Conservation (phyloP, 2,329 filamentous ascomycete genomes). For the Aspergillus japonicus region DNA sequence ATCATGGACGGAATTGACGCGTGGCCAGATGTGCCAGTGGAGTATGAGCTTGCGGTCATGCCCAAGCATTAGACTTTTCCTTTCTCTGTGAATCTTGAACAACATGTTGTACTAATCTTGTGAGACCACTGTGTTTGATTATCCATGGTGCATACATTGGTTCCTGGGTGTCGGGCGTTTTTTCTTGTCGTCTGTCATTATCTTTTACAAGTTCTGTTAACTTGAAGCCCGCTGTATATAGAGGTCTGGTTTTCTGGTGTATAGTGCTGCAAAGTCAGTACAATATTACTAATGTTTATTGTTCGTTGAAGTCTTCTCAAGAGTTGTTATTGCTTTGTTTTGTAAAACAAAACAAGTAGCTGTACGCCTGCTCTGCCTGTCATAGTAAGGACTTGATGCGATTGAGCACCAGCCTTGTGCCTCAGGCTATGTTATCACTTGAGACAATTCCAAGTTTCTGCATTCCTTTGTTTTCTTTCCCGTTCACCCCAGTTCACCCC, state of each 20-base stretch:
- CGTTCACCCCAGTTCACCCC: too few relatives aligned
- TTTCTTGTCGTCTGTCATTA: not conserved
- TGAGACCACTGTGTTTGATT: not conserved
- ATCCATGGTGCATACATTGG: not conserved
- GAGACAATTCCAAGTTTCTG: too few relatives aligned
- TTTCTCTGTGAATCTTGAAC: not conserved
- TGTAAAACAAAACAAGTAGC: too few relatives aligned
- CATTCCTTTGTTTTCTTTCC: too few relatives aligned
- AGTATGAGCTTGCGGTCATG: slow-evolving; percentile 11
- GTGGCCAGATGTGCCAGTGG: slow-evolving; percentile 40
- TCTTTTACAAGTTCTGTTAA: not conserved
- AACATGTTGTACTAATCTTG: not conserved
- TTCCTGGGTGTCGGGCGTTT: not conserved
- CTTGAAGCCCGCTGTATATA: not conserved
- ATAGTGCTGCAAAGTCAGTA: not conserved
- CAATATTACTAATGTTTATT: not conserved
- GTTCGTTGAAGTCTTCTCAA: too few relatives aligned
- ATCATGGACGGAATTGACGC: slow-evolving; percentile 51
- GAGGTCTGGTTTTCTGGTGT: not conserved
- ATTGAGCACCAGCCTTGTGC: not conserved
- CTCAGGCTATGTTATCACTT: not conserved
- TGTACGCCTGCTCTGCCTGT: not conserved
- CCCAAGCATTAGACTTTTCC: not conserved
- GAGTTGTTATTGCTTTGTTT: too few relatives aligned
- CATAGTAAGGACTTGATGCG: not conserved